A percentile compares a stretch with the other conserved stretches of the same genome.
These are phyloP conservation scores for Pilobolus umbonatus DNA, from an alignment of 192 early-diverging fungal species.

Conservation along the genomic window DNA sequence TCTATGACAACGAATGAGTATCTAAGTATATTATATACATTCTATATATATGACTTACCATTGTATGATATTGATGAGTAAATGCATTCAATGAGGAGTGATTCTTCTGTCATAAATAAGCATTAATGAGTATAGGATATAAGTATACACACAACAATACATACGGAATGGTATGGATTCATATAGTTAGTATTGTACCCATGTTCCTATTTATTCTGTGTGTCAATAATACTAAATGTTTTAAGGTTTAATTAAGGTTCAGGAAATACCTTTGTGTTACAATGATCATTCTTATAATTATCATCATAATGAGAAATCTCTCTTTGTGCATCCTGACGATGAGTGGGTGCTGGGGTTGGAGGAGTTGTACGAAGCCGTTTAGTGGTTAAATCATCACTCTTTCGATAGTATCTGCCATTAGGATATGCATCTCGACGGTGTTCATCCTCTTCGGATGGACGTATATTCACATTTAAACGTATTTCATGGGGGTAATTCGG, in stretches of 20 bases:
- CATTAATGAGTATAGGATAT: too few relatives aligned
- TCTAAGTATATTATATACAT: not conserved
- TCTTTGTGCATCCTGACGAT: conserved; percentile 1
- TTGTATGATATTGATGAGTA: conserved; percentile 21
- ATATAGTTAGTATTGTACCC: not conserved
- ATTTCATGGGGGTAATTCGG: conserved; percentile 2
- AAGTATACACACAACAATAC: too few relatives aligned
- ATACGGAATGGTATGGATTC: too few relatives aligned
- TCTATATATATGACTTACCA: conserved; percentile 14
- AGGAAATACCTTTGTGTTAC: conserved; percentile 3
- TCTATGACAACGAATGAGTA: conserved; percentile 26
- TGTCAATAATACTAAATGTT: too few relatives aligned
- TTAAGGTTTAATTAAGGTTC: too few relatives aligned
- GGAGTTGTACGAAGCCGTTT: conserved; percentile 10
- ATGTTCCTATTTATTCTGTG: conserved; percentile 1
- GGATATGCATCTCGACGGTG: conserved; percentile 9
- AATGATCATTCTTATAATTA: conserved; percentile 6
- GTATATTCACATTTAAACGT: not conserved
- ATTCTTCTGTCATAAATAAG: too few relatives aligned
- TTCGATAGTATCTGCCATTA: conserved; percentile 1
- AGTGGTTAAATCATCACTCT: not conserved
- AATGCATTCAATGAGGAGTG: too few relatives aligned
- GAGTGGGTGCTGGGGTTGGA: conserved; percentile 10
- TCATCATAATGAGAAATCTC: too few relatives aligned
- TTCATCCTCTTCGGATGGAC: not conserved